Percentiles rank a stretch among this genome's conserved stretches.
phyloP scores from a whole-genome alignment of 1,284 basidiomycete species.

The Rugosomyces carneus region DNA sequence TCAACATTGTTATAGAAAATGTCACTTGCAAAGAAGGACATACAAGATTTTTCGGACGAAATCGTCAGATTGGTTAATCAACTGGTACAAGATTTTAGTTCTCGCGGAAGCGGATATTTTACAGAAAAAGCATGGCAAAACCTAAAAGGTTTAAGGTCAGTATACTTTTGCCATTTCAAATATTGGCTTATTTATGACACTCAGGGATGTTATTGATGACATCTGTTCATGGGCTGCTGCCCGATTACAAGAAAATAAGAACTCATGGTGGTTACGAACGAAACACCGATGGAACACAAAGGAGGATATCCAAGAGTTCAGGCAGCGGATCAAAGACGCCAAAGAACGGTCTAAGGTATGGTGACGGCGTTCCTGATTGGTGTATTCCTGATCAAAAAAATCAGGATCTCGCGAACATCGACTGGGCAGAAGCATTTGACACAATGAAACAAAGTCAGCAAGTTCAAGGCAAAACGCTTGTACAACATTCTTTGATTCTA shows the following conservation, averaged over 20 bases:
- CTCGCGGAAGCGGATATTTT: not conserved
- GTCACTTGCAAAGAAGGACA: not conserved
- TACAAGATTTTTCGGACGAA: not conserved
- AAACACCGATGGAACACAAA: slow-evolving; percentile 10
- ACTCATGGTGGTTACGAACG: slow-evolving; percentile 6
- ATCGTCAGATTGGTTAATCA: slow-evolving; percentile 6
- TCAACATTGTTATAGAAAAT: slow-evolving; percentile 7
- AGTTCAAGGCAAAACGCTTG: too few species aligned
- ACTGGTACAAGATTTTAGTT: slow-evolving; percentile 6
- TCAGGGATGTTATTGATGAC: slow-evolving; percentile 13
- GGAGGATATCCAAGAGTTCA: slow-evolving; percentile 12
- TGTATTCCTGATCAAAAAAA: too few species aligned
- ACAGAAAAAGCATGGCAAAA: slow-evolving; percentile 10
- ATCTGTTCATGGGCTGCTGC: slow-evolving; percentile 14
- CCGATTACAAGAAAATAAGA: slow-evolving; percentile 12
- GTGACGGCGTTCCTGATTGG: too few species aligned
- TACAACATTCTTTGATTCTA: not conserved
- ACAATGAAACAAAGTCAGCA: too few species aligned
- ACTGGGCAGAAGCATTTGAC: slow-evolving; percentile 6
- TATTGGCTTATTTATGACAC: not conserved
- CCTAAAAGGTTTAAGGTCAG: too few species aligned
- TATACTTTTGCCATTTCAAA: not conserved
- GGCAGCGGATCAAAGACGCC: slow-evolving; percentile 7
- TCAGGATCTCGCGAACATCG: slow-evolving; percentile 9
- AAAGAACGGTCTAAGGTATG: slow-evolving; percentile 10